Base-by-base conservation (phyloP, 139 green algal genomes). In the Haematococcus lacustris region DNA sequence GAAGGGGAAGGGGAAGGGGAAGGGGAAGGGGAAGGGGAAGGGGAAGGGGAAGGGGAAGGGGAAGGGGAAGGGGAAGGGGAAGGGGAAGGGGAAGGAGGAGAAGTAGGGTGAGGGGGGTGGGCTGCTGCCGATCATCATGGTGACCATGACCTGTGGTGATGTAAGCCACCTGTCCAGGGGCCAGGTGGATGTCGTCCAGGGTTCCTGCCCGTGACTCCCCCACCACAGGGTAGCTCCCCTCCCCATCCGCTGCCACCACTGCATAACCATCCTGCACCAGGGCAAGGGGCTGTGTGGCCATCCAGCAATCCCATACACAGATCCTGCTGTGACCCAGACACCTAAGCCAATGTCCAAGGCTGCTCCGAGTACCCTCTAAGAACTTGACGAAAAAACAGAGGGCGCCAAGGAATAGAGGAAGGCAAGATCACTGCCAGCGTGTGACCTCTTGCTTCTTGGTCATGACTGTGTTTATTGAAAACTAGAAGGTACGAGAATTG, bases 221-320 rank as follows among this genome's bases (percentile, higher is more conserved):
- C 0, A 91, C 81, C 5, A 98, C 82, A 3, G 83, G 73, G 41
- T 88, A 97, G 34, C 91, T 83, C 1, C 93, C 92, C 7, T 80
- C 64, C 0, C 91, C 92, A 60, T 98, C 93, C 17, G 71, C 23
- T 1, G 90, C 75, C 1, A 90, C 37, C 7, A 98, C 93, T 2
- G 93, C 93, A 73, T 98, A 98, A 25, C 93, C 93, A 78, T 98
- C 93, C 92, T 97, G 82, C 51, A 30, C 13, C 61, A 53, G 59
- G 28, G 37, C 38, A 59, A 47, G 43, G 33, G n/a, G 37, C 63
- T 40, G 43, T 1, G 30, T 38, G 33, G 37, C 25, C 63, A 67
- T 7, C 25, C 37, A 50, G 4, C 39, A 25, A 28, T 70, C 39
- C 60, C 39, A 51, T 34, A 47, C 33, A 38, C 21, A 47, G 6